Evolutionary conservation across 345 rosid genomes (phyloP), one percentile per base, ranked within the genome.

Genomic region (Citrus cavaleriei): DNA sequence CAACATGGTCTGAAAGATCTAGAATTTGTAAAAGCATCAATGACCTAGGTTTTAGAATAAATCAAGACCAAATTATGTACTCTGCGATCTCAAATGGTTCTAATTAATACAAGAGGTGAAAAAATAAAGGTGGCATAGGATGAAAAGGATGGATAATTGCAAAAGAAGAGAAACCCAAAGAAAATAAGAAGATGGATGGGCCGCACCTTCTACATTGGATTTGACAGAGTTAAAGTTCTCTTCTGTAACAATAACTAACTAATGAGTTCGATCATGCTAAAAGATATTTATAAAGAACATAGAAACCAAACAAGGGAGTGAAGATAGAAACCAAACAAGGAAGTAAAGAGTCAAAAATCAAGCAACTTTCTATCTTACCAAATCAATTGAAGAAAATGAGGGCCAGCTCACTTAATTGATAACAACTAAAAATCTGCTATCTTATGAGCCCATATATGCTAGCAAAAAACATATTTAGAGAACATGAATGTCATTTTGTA

Each of bases 401-500:
- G 66, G 51, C 76, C 46, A 1, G 25, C 66, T 73, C 22, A 22
- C 76, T 46, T 73, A 57, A 34, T 58, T 34, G 51, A 73, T 73
- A 35, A 35, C 21, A 72, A 55, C 49, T 73, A 21, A 58, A 10
- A n/a, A 35, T 30, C 66, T 3, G 24, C 32, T 22, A 6, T 73
- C 61, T 73, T 21, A 34, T 78, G 55, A 62, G 35, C 19, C 72
- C 3, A 68, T 59, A 70, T 27, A 76, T 28, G 27, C 28, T 18
- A 28, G 37, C 37, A 24, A 72, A 46, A 70, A 70, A 72, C 9
- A 61, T 58, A 28, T 34, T 22, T 35, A 34, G 24, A 68, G 38
- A 78, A 73, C 40, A 81, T 2, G 54, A 34, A 77, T 72, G 75
- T 68, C 40, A 60, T 64, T 74, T 83, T 37, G 22, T 61, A 34